Conservation (phyloP, 495 filamentous ascomycete species). For the Aspergillus sclerotioniger region DNA sequence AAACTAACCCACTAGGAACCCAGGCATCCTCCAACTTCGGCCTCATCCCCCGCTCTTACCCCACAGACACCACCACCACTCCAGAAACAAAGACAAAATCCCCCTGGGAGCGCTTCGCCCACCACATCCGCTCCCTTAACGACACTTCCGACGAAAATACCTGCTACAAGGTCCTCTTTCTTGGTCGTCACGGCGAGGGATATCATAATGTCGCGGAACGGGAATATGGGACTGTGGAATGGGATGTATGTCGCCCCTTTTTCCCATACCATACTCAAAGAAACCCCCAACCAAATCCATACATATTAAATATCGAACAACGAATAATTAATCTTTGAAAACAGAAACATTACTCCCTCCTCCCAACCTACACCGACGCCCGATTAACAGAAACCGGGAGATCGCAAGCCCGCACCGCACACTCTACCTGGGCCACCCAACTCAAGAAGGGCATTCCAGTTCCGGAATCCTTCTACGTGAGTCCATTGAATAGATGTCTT, state of each 20-base stretch:
- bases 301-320: slow-evolving; percentile 2
- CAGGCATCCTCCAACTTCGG: slow-evolving; percentile 62
- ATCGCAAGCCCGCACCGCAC: slow-evolving; percentile 61
- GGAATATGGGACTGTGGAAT: slow-evolving; percentile 63
- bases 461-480: slow-evolving; percentile 69
- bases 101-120: slow-evolving; percentile 60
- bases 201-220: slow-evolving; percentile 66
- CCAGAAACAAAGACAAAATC: slow-evolving; percentile 44
- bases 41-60: slow-evolving; percentile 55
- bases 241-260: slow-evolving; percentile 51
- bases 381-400: slow-evolving; percentile 63
- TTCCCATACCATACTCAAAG: background rate
- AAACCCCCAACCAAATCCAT: background rate
- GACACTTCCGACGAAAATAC: slow-evolving; percentile 35
- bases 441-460: slow-evolving; percentile 56
- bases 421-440: slow-evolving; percentile 59
- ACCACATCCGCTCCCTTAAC: slow-evolving; percentile 56
- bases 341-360: slow-evolving; percentile 73
- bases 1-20: background rate
- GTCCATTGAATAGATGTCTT: slow-evolving; percentile 70
- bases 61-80: slow-evolving; percentile 33
- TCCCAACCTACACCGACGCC: slow-evolving; percentile 64
- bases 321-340: too few species aligned
- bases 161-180: slow-evolving; percentile 65
- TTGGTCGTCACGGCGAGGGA: slow-evolving; percentile 72